Percentiles rank a stretch among this genome's conserved stretches.
These are phyloP conservation scores for Fusarium torulosum DNA, from an alignment of 2,329 filamentous ascomycete genomes.

Conservation along the genomic window DNA sequence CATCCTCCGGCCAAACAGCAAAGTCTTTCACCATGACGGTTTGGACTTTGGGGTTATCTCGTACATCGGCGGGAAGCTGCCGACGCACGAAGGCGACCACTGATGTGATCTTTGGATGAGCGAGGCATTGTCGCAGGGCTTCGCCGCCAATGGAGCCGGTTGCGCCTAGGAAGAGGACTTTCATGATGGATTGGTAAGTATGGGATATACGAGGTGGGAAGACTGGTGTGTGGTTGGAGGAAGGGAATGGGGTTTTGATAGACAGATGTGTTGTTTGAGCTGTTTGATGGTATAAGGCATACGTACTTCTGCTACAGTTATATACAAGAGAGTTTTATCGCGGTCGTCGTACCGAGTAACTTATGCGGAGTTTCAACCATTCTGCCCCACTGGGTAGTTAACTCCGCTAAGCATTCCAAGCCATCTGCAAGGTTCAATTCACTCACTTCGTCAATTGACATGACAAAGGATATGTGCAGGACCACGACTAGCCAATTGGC, in stretches of 20 bases:
- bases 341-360: not conserved
- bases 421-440: not conserved
- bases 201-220: not conserved
- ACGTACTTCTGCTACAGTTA: not conserved
- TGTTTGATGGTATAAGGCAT: not conserved
- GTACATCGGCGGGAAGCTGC: slow-evolving; percentile 37
- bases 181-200: slow-evolving; percentile 45
- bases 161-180: slow-evolving; percentile 53
- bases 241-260: not conserved
- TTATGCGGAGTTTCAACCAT: not conserved
- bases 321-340: not conserved
- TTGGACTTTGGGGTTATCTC: slow-evolving; percentile 33
- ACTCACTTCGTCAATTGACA: not conserved
- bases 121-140: slow-evolving; percentile 51
- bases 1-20: slow-evolving; percentile 30
- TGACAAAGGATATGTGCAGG: too few species aligned
- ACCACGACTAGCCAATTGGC: not conserved
- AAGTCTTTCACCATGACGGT: slow-evolving; percentile 39
- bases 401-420: not conserved
- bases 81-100: slow-evolving; percentile 52
- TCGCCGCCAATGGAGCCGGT: slow-evolving; percentile 53
- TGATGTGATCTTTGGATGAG: slow-evolving; percentile 47
- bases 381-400: too few species aligned
- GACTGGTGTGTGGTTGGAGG: not conserved
- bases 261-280: not conserved